Base-by-base conservation (phyloP, 1,284 basidiomycete species). In the Garcileccinum viscosum region DNA sequence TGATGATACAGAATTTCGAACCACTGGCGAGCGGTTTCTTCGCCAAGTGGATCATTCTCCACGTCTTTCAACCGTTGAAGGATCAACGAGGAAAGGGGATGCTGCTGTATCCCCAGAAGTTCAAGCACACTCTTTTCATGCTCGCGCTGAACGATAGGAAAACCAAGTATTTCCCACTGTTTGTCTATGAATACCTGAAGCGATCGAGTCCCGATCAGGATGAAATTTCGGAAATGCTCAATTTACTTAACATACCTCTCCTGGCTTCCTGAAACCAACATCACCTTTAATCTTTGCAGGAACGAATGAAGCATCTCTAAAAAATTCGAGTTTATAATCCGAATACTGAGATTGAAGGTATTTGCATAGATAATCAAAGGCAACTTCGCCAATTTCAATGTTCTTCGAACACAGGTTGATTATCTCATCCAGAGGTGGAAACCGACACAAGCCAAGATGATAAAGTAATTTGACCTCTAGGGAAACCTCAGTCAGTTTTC, bases 311-410 rank as follows among this genome's bases (percentile, higher is more conserved):
- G 92, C 78, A 47, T 88, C 78, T 6, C 80, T 81, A 67, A 87
- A 89, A n/a, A 85, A 77, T 4, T 79, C 73, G 2, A 87, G 84
- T 32, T 90, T 83, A 73, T 92, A 93, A 67, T 90, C 85, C 5
- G 80, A 73, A 78, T 96, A 96, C 63, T 87, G 84, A 2, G 83
- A 83, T 8, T 78, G 75, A 44, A 89, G 82, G 74, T 96, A 90
- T 56, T 92, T 88, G 40, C 96, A 79, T 35, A 96, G 86, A 80
- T 95, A 97, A 47, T 87, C 86, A 32, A 96, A 82, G 1, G 94
- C 94, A 17, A 81, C 79, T 8, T 82, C 74, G 17, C 87, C 85
- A 60, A 87, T 77, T 74, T 80, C 76, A 17, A 78, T 69, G 72
- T 91, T 83, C 5, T 80, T 40, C 72, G 82, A 84, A 1, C 93